Conservation (phyloP, 2,329 filamentous ascomycete species). For the Pseudogymnoascus sp. region DNA sequence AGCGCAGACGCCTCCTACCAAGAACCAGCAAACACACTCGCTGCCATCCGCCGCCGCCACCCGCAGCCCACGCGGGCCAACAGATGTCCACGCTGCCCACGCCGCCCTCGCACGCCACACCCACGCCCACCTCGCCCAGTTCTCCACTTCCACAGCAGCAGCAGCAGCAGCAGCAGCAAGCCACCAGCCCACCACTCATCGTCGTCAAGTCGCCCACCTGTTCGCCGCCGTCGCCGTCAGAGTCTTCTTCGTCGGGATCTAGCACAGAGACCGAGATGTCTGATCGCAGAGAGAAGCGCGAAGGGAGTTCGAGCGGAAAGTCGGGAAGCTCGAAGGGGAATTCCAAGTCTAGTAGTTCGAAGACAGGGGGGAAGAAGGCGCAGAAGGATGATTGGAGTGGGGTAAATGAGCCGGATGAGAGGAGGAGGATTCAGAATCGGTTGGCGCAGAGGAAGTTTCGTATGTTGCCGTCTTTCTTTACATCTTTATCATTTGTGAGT, state of each 20-base stretch:
- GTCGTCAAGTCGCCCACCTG: neutral
- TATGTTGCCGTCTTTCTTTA: constrained; percentile 34
- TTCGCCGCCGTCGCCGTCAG: neutral
- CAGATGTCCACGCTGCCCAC: neutral
- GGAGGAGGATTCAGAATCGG: constrained; percentile 67
- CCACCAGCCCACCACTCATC: neutral
- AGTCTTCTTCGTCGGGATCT: neutral
- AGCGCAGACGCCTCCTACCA: neutral
- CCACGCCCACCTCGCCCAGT: neutral
- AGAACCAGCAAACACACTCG: neutral
- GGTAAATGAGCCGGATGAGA: constrained; percentile 60
- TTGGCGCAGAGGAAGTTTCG: constrained; percentile 69
- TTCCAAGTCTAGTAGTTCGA: neutral
- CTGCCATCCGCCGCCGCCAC: neutral
- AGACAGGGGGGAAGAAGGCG: constrained; percentile 4
- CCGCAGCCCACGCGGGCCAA: neutral
- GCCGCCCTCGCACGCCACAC: neutral
- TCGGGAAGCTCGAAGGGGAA: neutral
- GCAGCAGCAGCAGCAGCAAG: no score
- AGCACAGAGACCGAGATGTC: neutral
- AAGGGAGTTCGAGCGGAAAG: neutral
- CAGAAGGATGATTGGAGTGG: constrained; percentile 56
- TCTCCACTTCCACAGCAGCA: no score
- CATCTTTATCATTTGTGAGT: neutral
- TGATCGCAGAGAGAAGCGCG: neutral